Percentiles rank a stretch among this genome's conserved stretches.
These are phyloP conservation scores for Limnanthes douglasii DNA, from an alignment of 345 rosid species.

Conservation along the genomic window DNA sequence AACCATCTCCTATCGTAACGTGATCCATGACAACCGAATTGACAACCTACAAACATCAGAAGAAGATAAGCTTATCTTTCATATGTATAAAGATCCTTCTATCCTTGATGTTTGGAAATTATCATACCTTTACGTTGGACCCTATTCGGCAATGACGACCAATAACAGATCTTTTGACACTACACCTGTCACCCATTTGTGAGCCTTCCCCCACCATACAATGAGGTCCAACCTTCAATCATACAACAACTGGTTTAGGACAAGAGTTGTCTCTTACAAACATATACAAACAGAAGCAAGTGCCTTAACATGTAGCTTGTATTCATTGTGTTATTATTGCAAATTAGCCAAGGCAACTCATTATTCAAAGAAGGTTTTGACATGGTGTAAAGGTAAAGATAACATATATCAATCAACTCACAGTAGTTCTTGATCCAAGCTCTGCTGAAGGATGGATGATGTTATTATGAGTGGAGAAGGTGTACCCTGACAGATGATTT, in stretches of 20 bases:
- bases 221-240: slow-evolving; percentile 73
- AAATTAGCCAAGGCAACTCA: too few relatives aligned
- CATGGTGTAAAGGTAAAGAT: too few relatives aligned
- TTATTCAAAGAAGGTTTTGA: too few relatives aligned
- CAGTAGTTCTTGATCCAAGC: slow-evolving; percentile 86
- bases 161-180: slow-evolving; percentile 89
- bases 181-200: slow-evolving; percentile 90
- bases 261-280: too few relatives aligned
- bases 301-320: too few relatives aligned
- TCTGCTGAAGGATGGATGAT: slow-evolving; percentile 66
- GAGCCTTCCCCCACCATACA: slow-evolving; percentile 95
- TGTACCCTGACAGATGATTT: slow-evolving; percentile 67
- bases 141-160: slow-evolving; percentile 97
- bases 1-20: slow-evolving; percentile 80
- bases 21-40: slow-evolving; percentile 90
- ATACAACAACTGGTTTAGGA: too few relatives aligned
- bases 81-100: background rate
- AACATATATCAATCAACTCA: too few relatives aligned
- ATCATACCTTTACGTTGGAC: slow-evolving; percentile 82
- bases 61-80: background rate
- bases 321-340: too few relatives aligned
- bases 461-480: slow-evolving; percentile 70
- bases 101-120: slow-evolving; percentile 2
- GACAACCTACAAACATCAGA: slow-evolving; percentile 38
- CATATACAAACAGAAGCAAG: too few relatives aligned